Evolutionary conservation across 495 filamentous ascomycete genomes (phyloP), one percentile per base, ranked within the genome.

Genomic region (Trichoderma reesei): DNA sequence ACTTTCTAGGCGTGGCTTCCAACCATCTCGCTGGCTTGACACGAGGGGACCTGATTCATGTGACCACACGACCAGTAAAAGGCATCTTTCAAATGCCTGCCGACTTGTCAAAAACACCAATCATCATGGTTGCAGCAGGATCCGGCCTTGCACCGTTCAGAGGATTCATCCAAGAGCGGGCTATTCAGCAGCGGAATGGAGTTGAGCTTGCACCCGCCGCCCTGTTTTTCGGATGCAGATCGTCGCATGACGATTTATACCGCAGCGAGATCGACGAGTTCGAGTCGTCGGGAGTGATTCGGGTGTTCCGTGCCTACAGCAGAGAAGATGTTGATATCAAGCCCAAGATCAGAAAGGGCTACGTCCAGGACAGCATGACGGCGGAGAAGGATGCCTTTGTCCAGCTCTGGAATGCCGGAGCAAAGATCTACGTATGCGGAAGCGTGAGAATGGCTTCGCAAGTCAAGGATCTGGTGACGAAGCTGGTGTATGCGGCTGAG

Each of bases 121-220:
- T 91, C 66, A 83, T 90, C 65, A 85, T 87, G 80, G 74, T 88
- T 41, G 82, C 78, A 2, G 76, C 78, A 0, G 61, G 86, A 71
- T 31, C 86, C 54, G 68, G 88, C 0, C 71, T 90, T 10, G 87
- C 87, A 0, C 88, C 88, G 0, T 89, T 90, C 78, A 80, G 85
- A 1, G 86, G 85, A 8, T 90, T 90, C 68, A 66, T 88, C 11
- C 82, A 90, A 72, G 86, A 91, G 65, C 84, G 87, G 9, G 84
- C 82, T 0, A 77, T 77, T 41, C 78, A 79, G 68, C 75, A 85
- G 18, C 75, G 73, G 14, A 79, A 78, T 0, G 84, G 83, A 1
- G 73, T 76, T 16, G 73, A 73, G 26, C 76, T 88, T 0, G 86
- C 82, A 0, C 80, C 76, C 3, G 86, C 86, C 0, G 59, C 88